Conservation (phyloP, 2,329 filamentous ascomycete species). For the Oidium heveae region DNA sequence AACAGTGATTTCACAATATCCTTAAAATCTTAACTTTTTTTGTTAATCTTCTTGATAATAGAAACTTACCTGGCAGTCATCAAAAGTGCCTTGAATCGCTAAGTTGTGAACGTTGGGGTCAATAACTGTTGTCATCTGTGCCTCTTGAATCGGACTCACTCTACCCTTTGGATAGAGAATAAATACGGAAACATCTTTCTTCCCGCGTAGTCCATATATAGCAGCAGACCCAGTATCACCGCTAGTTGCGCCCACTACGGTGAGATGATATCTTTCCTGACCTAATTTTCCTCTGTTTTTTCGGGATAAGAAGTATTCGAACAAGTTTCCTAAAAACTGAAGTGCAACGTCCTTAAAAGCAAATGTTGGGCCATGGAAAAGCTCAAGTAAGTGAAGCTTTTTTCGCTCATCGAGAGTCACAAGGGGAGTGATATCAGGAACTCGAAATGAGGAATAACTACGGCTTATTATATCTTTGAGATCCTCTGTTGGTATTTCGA, state of each 20-base stretch:
- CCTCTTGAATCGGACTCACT: slow-evolving; percentile 77
- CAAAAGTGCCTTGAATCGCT: slow-evolving; percentile 72
- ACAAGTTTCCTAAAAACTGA: slow-evolving; percentile 89
- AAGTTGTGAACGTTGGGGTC: slow-evolving; percentile 87
- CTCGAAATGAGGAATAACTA: slow-evolving; percentile 77
- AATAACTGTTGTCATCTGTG: slow-evolving; percentile 86
- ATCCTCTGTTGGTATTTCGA: slow-evolving; percentile 59
- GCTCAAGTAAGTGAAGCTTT: slow-evolving; percentile 66
- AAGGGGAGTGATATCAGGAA: slow-evolving; percentile 51
- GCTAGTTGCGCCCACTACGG: slow-evolving; percentile 66
- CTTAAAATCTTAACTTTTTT: slow-evolving; percentile 15
- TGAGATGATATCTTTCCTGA: slow-evolving; percentile 43
- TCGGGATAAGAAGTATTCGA: slow-evolving; percentile 62
- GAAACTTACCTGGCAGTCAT: slow-evolving; percentile 57
- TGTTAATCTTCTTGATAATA: not conserved
- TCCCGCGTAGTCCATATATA: slow-evolving; percentile 81
- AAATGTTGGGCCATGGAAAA: slow-evolving; percentile 90
- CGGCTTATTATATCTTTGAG: slow-evolving; percentile 60
- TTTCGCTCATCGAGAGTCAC: slow-evolving; percentile 44
- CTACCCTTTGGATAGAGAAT: slow-evolving; percentile 84
- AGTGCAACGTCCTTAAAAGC: slow-evolving; percentile 90
- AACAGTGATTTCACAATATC: slow-evolving; percentile 91
- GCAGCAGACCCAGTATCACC: slow-evolving; percentile 84
- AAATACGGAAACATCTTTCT: slow-evolving; percentile 92
- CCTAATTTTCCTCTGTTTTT: slow-evolving; percentile 46